Conservation (phyloP, 2,329 filamentous ascomycete species). For the Akanthomyces muscarius region DNA sequence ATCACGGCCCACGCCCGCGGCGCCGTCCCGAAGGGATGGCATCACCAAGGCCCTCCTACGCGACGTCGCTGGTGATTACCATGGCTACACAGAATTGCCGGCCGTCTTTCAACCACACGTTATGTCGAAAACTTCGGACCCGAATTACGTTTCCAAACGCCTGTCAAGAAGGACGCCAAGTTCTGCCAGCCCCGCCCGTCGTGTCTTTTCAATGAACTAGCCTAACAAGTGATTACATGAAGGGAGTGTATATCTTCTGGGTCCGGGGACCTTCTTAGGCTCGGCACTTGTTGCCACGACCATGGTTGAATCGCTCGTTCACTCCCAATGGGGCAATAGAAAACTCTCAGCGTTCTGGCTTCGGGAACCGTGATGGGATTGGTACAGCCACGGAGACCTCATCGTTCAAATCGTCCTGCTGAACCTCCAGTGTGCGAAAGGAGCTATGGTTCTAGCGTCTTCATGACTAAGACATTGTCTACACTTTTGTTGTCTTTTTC, state of each 20-base stretch:
- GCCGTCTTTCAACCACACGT: no score
- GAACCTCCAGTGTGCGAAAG: background rate
- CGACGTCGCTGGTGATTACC: background rate
- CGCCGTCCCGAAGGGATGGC: background rate
- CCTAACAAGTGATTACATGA: background rate
- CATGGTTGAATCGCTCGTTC: no score
- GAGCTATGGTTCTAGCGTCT: background rate
- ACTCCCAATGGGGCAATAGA: no score
- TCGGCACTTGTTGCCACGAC: no score
- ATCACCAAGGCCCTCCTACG: background rate
- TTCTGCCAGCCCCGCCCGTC: background rate
- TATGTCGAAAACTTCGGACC: background rate
- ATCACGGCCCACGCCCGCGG: background rate
- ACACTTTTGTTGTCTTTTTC: background rate
- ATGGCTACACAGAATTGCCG: background rate
- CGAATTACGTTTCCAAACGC: background rate
- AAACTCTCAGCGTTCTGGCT: no score
- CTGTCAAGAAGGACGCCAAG: background rate
- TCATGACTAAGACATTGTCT: background rate
- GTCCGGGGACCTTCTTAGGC: background rate
- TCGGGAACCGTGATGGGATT: no score
- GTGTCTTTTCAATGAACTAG: background rate
- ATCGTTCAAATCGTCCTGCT: background rate
- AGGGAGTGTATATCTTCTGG: background rate
- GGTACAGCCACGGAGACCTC: no score